A percentile compares a stretch with the other conserved stretches of the same genome.
These are phyloP conservation scores for Glycine latifolia DNA, from an alignment of 306 rosid species.

Conservation along the genomic window DNA sequence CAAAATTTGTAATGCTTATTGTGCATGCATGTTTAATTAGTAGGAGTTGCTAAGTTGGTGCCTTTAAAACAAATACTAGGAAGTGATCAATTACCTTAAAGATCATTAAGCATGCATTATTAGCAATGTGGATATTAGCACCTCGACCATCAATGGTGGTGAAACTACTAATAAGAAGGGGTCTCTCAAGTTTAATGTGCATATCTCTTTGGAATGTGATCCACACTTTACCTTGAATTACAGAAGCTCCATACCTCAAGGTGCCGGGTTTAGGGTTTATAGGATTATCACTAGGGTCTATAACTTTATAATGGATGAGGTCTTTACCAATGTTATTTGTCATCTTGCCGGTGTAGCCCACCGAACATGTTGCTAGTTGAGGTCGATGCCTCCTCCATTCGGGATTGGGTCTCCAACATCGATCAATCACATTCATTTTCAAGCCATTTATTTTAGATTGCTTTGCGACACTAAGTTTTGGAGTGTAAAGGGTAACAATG, in stretches of 20 bases:
- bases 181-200: conserved; percentile 39
- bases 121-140: neutral
- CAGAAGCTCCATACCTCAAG: conserved; percentile 47
- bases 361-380: conserved; percentile 45
- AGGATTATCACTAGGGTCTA: conserved; percentile 43
- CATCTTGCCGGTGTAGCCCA: conserved; percentile 51
- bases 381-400: neutral
- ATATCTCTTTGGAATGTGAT: conserved; percentile 48
- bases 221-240: conserved; percentile 52
- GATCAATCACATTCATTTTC: too few relatives aligned
- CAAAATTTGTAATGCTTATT: neutral
- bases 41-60: too few relatives aligned
- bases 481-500: too few relatives aligned
- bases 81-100: conserved; percentile 37
- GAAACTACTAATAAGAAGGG: conserved; percentile 55
- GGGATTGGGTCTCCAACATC: too few relatives aligned
- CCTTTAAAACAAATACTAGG: too few relatives aligned
- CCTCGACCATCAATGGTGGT: conserved; percentile 52
- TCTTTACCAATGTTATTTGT: conserved; percentile 37
- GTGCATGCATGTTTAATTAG: too few relatives aligned
- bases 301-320: conserved; percentile 49
- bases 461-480: neutral
- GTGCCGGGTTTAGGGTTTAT: conserved; percentile 40
- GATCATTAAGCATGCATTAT: conserved; percentile 51
- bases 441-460: too few relatives aligned